Conservation (phyloP, 2,329 filamentous ascomycete species). For the Colletotrichum destructivum region DNA sequence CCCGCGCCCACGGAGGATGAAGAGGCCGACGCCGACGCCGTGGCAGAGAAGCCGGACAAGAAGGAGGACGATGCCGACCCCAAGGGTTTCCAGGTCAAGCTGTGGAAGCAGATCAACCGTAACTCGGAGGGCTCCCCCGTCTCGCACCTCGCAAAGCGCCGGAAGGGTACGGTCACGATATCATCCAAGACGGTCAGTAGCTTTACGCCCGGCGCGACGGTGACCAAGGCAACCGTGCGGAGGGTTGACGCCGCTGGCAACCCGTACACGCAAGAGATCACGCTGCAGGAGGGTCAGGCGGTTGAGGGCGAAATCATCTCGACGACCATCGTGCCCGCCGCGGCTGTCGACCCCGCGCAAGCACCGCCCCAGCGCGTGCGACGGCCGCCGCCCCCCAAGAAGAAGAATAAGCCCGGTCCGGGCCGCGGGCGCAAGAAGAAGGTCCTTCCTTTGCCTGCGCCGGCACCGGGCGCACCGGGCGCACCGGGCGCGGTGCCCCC, state of each 20-base stretch:
- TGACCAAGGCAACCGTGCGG: slow-evolving; percentile 86
- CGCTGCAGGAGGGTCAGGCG: slow-evolving; percentile 82
- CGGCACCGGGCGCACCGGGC: slow-evolving; percentile 53
- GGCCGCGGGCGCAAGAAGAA: slow-evolving; percentile 87
- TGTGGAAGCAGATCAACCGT: slow-evolving; percentile 75
- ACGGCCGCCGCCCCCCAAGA: slow-evolving; percentile 82
- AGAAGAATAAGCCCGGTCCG: slow-evolving; percentile 82
- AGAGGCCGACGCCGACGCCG: slow-evolving; percentile 65
- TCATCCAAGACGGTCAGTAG: slow-evolving; percentile 66
- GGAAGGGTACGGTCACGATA: slow-evolving; percentile 73
- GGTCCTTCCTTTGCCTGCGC: slow-evolving; percentile 64
- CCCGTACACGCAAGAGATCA: slow-evolving; percentile 86
- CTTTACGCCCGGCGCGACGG: slow-evolving; percentile 65
- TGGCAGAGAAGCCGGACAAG: slow-evolving; percentile 69
- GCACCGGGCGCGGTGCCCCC: slow-evolving; percentile 52
- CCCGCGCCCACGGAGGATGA: slow-evolving; percentile 75
- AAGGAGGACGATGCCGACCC: slow-evolving; percentile 73
- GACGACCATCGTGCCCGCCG: slow-evolving; percentile 68
- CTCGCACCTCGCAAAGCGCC: slow-evolving; percentile 73
- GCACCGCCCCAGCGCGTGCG: slow-evolving; percentile 64
- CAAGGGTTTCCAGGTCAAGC: slow-evolving; percentile 69
- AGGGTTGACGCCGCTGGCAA: slow-evolving; percentile 85
- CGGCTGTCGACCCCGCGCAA: slow-evolving; percentile 66
- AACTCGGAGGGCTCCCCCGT: slow-evolving; percentile 68
- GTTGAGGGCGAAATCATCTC: slow-evolving; percentile 87